Base-by-base conservation (phyloP, 345 rosid genomes). In the Luvunga scandens region DNA sequence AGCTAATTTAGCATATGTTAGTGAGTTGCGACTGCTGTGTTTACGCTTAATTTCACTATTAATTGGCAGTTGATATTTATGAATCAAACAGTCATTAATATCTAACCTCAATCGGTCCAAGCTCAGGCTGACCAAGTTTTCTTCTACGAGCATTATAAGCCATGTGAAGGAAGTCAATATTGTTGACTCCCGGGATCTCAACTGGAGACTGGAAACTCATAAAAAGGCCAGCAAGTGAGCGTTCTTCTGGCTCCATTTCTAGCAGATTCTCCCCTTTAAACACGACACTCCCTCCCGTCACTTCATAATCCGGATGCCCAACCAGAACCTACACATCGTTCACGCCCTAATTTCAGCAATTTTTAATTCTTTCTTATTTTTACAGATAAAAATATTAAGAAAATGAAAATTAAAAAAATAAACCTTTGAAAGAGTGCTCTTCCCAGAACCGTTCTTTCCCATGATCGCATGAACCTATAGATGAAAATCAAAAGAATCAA, bases 361-460 rank as follows among this genome's bases (percentile, higher is more conserved):
- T 31, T 56, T 72, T 57, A 16, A 8, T 53, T 70, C 16, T 50
- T 50, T 50, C 6, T 14, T 18, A 45, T 50, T 50, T 50, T 50
- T 16, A 53, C 22, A 4, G 22, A 53, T 18, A 53, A 53, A 45
- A 45, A 42, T 12, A 12, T 45, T 45, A 12, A 45, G 22, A 53
- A 16, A 53, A 53, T 18, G 0, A 18, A 53, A 53, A 53, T 5
- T 16, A 55, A 27, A 28, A 28, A 69, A 27, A 48, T 10, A 69
- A 68, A 94, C 99, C 98, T 93, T 97, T 16, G 98, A 88, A 70
- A 94, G 89, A 2, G 98, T 97, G 86, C 98, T 97, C 90, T 94
- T 97, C 75, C 98, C 98, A 8, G 99, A 97, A 77, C 98, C 99
- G 67, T 97, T 97, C 87, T 91, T 94, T 63, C 99, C 99, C 99